Base-by-base conservation (phyloP, 495 filamentous ascomycete species). In the Podospora tetraspora region DNA sequence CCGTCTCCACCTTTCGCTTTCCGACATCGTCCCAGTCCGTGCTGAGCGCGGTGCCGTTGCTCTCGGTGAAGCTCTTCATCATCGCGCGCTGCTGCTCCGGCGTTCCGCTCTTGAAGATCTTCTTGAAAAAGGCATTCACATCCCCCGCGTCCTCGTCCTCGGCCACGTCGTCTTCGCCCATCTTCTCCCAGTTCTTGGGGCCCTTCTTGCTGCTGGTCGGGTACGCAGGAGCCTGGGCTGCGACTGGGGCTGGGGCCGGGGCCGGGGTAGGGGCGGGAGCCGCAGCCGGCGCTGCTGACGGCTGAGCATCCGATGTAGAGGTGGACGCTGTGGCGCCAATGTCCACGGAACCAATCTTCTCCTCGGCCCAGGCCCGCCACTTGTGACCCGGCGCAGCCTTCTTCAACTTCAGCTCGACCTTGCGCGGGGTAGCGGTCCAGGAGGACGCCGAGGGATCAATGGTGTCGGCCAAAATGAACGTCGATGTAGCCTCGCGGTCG, bases 61-160 rank as follows among this genome's bases (percentile, higher is more conserved):
- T 97, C 81, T 99, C 95, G 24, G 87, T 78, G 73, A 91, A 98
- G 77, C 92, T 97, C 86, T 99, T 99, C 87, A 97, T 92, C 95
- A 99, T 99, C 3, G 95, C 95, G 3, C 92, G 85, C 72, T 86
- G 87, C 43, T 92, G 92, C 69, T 99, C 94, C 0, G 88, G 85
- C 64, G 91, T 88, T 0, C 93, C 90, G 64, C 82, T 82, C 69
- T 90, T 88, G 78, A 95, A 98, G 0, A 99, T 83, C 75, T 90
- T 89, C 84, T 96, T 94, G 84, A 99, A 99, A 80, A 98, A 99
- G 3, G 74, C 77, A 69, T 95, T 91, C 3, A 92, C 90, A n/a
- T 91, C 86, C n/a, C 89, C 86, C 8, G 81, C 81, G 3, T 77
- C 84, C 9, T 86, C 83, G 5, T 78, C 81, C 0, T 78, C 86